Evolutionary conservation across 1,284 basidiomycete species (phyloP).

Genomic region (Trichosporon faecale): DNA sequence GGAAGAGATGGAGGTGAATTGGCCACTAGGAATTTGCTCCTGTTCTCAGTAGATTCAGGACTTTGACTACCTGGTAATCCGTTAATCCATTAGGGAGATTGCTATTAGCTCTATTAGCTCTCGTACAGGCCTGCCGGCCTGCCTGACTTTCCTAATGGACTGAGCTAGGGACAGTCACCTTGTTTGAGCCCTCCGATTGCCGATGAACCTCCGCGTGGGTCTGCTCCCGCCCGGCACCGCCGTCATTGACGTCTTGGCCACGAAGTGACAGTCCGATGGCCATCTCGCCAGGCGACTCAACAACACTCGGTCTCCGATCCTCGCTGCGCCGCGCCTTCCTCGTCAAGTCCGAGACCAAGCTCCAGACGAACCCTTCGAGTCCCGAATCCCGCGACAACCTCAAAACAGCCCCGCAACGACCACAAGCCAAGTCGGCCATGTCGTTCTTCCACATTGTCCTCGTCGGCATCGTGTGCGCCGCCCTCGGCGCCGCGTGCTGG

Average conservation of each 20-base stretch:
- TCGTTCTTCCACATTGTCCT: constrained; percentile 44
- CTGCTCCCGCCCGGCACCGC: background rate
- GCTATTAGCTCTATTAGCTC: too few relatives aligned
- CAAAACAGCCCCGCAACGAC: too few relatives aligned
- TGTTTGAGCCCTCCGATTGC: background rate
- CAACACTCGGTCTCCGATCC: background rate
- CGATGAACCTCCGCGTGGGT: background rate
- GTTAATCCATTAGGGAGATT: too few relatives aligned
- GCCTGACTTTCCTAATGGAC: too few relatives aligned
- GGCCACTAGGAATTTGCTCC: background rate
- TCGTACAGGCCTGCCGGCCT: too few relatives aligned
- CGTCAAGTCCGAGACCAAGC: background rate
- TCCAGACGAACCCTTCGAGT: background rate
- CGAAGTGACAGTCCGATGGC: background rate
- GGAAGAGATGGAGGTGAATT: background rate
- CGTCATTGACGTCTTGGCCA: background rate
- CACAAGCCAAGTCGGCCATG: constrained; percentile 19
- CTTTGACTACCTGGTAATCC: background rate
- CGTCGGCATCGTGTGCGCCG: constrained; percentile 49
- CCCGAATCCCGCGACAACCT: too few relatives aligned
- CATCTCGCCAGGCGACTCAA: background rate
- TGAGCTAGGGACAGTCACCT: background rate
- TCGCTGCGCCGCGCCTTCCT: background rate
- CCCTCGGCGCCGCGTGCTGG: constrained; percentile 64
- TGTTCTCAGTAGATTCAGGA: background rate